These are phyloP conservation scores for Erucastrum elatum DNA, from an alignment of 345 rosid genomes.

Conservation along the genomic window DNA sequence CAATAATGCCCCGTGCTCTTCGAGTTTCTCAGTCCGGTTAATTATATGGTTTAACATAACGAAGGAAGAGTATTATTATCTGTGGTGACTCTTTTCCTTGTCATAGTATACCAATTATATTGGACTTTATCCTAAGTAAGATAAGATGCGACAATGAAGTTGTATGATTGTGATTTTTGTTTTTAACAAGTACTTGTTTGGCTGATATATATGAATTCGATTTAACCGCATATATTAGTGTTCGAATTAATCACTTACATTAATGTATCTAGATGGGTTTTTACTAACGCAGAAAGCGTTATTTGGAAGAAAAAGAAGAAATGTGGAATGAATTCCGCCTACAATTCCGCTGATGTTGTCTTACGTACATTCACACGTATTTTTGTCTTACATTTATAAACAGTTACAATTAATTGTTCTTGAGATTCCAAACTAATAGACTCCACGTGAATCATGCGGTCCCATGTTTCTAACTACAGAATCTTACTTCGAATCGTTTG, in stretches of 20 bases:
- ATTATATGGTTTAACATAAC: neutral
- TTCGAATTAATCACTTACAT: neutral
- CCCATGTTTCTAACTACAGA: neutral
- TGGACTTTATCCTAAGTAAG: constrained; percentile 27
- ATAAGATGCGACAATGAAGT: neutral
- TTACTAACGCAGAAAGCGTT: neutral
- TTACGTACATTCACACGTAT: neutral
- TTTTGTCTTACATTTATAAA: neutral
- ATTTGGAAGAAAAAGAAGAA: neutral
- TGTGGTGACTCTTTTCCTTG: neutral
- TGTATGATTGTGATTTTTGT: constrained; percentile 12
- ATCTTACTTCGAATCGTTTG: constrained; percentile 6
- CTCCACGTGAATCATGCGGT: constrained; percentile 6
- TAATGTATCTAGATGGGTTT: neutral
- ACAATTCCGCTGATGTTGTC: neutral
- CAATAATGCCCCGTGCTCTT: constrained; percentile 35
- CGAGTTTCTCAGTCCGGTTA: constrained; percentile 31
- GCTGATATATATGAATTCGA: constrained; percentile 1
- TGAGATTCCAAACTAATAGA: neutral
- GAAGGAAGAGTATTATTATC: neutral
- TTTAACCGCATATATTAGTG: neutral
- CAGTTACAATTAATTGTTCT: neutral
- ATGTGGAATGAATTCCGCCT: neutral
- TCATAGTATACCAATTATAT: constrained; percentile 11
- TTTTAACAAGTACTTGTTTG: constrained; percentile 6